Evolutionary conservation across 108 stramenopile species (phyloP), one percentile per base, ranked within the genome.

Genomic region (Nitzschia putrida): DNA sequence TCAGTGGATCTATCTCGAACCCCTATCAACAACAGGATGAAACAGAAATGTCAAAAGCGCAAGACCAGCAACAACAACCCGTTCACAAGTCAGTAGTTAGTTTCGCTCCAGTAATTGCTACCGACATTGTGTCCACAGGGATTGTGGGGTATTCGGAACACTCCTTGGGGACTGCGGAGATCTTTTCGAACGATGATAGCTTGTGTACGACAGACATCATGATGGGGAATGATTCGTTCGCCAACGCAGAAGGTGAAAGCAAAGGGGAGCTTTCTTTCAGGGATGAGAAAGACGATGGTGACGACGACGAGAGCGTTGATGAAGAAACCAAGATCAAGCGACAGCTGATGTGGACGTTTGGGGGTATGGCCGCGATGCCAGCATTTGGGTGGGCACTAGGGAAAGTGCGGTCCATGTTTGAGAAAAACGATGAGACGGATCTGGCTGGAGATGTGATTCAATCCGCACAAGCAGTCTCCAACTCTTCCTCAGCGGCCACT

Each of bases 231-330:
- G 47, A 57, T 57, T 29, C 56, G 8, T 24, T 26, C 22, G 55
- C 55, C 56, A 57, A 7, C 23, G 56, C 7, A 7, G 25, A 24
- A 25, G 24, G 7, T 57, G 24, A 25, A 20, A 6, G 10, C 21
- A 22, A 51, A 0, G 18, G 24, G 25, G 49, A 49, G 8, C 43
- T 43, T 22, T 66, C 65, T 5, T 47, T 66, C 16, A 22, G 9
- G 11, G 40, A 63, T 12, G n/a, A n/a, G n/a, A n/a, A n/a, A n/a
- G n/a, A n/a, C n/a, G n/a, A n/a, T n/a, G n/a, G n/a, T n/a, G n/a
- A n/a, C n/a, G n/a, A 71, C 8, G 59, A 47, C 5, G 58, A 59
- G 13, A 29, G 29, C 23, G 61, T 40, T 25, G 61, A 63, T 44
- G 43, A 63, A 47, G 61, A 63, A 1, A 47, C 37, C 14, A 63